Base-by-base conservation (phyloP, 2,329 filamentous ascomycete species). In the Stromatinia cepivora region DNA sequence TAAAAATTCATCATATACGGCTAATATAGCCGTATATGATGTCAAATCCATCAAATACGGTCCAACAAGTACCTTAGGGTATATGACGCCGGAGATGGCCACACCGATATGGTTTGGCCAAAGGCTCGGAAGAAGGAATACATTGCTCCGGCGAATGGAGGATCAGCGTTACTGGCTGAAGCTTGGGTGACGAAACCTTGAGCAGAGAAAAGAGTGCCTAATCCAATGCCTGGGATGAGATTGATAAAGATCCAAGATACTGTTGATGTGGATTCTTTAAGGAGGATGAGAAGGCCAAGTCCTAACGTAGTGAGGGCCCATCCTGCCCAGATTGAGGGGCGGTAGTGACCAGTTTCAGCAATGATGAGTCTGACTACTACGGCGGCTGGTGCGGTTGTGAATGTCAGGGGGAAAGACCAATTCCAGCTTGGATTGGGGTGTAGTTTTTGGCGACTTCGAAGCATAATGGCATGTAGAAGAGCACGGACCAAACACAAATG, bases 81-180 rank as follows among this genome's bases (percentile, higher is more conserved):
- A n/a, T n/a, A n/a, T 84, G 54, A 88, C 87, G 6, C 89, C 88
- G 3, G 87, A 86, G 59, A 90, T 82, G 9, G 73, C 75, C 6
- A 76, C 71, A 15, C 75, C 73, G 6, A 76, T 61, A 76, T 61
- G 1, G 74, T 73, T 69, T 77, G 74, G 9, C 89, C 89, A 39
- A 91, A 84, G 1, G 85, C 83, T 20, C 88, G 85, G 76, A 89
- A 84, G 80, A 92, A 92, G 63, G 84, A 86, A 78, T 88, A 90
- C 81, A 91, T 85, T 20, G 85, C 87, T 0, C 85, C 83, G 0
- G 87, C 86, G 69, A 86, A 86, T 3, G 87, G 84, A 52, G 88
- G 84, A 73, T 89, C 84, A 62, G 82, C 81, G 70, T 83, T 83
- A 1, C 81, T 81, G 3, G 85, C 83, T 0, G 87, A 82, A 20